These are phyloP conservation scores for Silene uniflora DNA, from an alignment of 148 eudicot genomes.

Conservation along the genomic window DNA sequence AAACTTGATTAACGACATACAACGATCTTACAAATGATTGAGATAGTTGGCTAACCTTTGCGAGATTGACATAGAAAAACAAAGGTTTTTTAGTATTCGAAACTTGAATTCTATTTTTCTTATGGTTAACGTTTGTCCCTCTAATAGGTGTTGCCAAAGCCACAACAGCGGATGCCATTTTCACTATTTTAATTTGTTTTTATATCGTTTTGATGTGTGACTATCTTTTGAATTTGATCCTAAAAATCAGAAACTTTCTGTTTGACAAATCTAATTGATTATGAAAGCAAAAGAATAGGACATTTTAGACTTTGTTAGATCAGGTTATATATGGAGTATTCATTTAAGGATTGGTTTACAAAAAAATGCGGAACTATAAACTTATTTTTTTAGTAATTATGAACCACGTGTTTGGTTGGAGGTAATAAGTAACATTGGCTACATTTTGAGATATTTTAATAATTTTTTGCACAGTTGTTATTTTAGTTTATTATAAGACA, in stretches of 20 bases:
- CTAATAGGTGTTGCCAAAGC: conserved; percentile 17
- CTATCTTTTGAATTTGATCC: background rate
- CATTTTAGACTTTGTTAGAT: background rate
- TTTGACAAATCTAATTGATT: conserved; percentile 8
- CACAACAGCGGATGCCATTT: conserved; percentile 26
- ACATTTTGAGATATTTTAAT: too few relatives aligned
- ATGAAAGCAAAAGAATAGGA: background rate
- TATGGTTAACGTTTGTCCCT: conserved; percentile 18
- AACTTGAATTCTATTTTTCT: conserved; percentile 44
- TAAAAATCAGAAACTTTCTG: background rate
- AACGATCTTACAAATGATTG: too few relatives aligned
- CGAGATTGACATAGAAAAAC: conserved; percentile 45
- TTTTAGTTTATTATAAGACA: too few relatives aligned
- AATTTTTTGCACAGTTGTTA: too few relatives aligned
- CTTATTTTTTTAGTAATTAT: background rate
- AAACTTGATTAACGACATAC: too few relatives aligned
- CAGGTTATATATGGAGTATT: background rate
- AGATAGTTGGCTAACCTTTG: conserved; percentile 28
- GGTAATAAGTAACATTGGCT: background rate
- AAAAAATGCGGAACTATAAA: conserved; percentile 13
- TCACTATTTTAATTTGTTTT: background rate
- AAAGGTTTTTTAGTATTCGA: conserved; percentile 47
- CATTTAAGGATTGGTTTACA: conserved; percentile 16
- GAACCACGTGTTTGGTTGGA: conserved; percentile 24
- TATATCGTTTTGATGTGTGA: background rate